Conservation (phyloP, 495 filamentous ascomycete species). For the Xanthoparmelia taractica region DNA sequence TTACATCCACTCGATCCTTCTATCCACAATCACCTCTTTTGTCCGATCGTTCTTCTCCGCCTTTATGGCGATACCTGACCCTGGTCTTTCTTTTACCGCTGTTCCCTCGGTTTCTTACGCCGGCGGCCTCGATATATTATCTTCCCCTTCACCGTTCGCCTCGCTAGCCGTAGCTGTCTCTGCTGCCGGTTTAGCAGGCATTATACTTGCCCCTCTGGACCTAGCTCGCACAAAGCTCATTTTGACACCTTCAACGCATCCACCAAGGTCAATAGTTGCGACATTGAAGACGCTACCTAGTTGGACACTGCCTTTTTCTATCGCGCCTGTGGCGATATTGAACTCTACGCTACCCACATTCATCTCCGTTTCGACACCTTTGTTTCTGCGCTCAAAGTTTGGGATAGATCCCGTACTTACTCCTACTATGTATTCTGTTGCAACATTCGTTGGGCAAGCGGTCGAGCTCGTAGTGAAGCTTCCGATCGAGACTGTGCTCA, state of each 20-base stretch:
- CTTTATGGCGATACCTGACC: slow-evolving; percentile 72
- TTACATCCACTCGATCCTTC: slow-evolving; percentile 77
- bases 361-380: slow-evolving; percentile 68
- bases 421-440: slow-evolving; percentile 67
- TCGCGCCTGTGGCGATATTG: slow-evolving; percentile 77
- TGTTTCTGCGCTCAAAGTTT: slow-evolving; percentile 70
- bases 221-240: slow-evolving; percentile 82
- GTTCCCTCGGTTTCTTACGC: slow-evolving; percentile 24
- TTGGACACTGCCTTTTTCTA: slow-evolving; percentile 58
- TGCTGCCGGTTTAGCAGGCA: slow-evolving; percentile 68
- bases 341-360: slow-evolving; percentile 75
- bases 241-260: slow-evolving; percentile 65
- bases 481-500: slow-evolving; percentile 84
- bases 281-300: slow-evolving; percentile 70
- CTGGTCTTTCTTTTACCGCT: slow-evolving; percentile 38
- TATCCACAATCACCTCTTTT: slow-evolving; percentile 79
- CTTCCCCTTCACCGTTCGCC: slow-evolving; percentile 62
- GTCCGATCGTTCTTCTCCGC: slow-evolving; percentile 75
- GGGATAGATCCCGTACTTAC: slow-evolving; percentile 74
- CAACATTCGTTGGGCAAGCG: slow-evolving; percentile 65
- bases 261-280: slow-evolving; percentile 64
- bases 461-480: slow-evolving; percentile 78
- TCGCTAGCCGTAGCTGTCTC: slow-evolving; percentile 73
- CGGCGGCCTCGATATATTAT: slow-evolving; percentile 52
- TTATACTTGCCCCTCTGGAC: slow-evolving; percentile 79